Base-by-base conservation (phyloP, 768 basidiomycete species). In the Kwoniella dejecticola region DNA sequence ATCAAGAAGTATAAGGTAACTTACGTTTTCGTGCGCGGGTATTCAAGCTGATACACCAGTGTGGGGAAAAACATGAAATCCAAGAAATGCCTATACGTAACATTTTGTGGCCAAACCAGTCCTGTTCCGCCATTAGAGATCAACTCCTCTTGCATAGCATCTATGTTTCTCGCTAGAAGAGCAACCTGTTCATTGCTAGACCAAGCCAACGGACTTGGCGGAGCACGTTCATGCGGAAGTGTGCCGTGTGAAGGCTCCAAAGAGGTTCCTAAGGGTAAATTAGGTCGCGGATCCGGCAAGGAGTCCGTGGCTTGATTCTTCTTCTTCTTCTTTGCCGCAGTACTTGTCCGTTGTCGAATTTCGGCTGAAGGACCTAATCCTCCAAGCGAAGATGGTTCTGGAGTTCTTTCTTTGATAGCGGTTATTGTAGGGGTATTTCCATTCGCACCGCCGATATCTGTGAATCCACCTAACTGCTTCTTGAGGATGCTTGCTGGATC, bases 11-110 rank as follows among this genome's bases (percentile, higher is more conserved):
- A 10, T 12, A 56, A 11, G 40, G 13, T 26, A 48, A 79, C 85
- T 50, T 71, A 90, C 90, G 83, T 81, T 30, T 89, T 86, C 10
- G 95, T 97, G 52, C 95, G 82, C 10, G 95, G 95, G 77, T 94
- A 99, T 79, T 97, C 94, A 31, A 98, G 82, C 77, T 98, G 93
- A 73, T 99, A 99, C 6, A 97, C 93, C 42, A 99, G 83, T 0
- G 91, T 91, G 13, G 96, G 96, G 46, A 90, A 87, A 38, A 94
- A 80, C 80, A 90, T 85, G 79, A 94, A 99, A 38, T 88, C 84
- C 27, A 84, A 84, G 74, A 93, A 98, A 78, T 91, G 88, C 71
- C 83, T 84, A 73, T 86, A 84, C 0, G 87, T 88, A 63, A 98
- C 84, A 75, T 93, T 97, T 47, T 87, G 82, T 0, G 94, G 94